Conservation (phyloP, 1,284 basidiomycete species). For the Cutaneotrichosporon curvatum region DNA sequence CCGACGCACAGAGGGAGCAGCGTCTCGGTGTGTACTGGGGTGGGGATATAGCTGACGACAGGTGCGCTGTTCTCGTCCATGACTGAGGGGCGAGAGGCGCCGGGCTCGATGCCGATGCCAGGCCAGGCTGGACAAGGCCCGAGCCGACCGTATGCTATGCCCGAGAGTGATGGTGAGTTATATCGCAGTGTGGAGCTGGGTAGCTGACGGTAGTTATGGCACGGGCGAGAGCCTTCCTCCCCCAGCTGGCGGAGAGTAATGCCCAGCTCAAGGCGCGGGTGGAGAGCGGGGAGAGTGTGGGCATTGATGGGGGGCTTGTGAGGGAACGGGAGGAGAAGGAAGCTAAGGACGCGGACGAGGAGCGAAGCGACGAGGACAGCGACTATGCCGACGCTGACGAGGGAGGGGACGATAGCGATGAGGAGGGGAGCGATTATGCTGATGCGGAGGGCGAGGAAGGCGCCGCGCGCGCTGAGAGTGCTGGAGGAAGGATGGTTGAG, state of each 20-base stretch:
- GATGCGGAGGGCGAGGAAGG: background rate
- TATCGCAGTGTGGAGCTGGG: background rate
- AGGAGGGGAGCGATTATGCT: background rate
- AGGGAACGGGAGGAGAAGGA: background rate
- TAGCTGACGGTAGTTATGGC: slow-evolving; percentile 23
- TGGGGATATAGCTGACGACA: slow-evolving; percentile 4
- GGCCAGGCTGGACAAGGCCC: too few species aligned
- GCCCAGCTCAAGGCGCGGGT: slow-evolving; percentile 23
- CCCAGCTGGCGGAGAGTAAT: slow-evolving; percentile 30
- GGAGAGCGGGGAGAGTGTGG: slow-evolving; percentile 23
- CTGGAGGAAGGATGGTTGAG: slow-evolving; percentile 2
- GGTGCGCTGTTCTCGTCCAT: slow-evolving; percentile 14
- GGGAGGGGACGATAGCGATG: background rate
- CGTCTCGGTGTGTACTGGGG: slow-evolving; percentile 6
- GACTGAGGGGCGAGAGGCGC: background rate
- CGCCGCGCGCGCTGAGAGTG: background rate
- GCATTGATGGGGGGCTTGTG: slow-evolving; percentile 26
- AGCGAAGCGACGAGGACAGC: background rate
- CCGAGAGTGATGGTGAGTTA: slow-evolving; percentile 15
- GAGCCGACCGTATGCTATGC: slow-evolving; percentile 6
- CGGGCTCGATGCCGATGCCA: too few species aligned
- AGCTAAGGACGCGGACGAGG: background rate
- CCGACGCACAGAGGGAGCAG: slow-evolving; percentile 5
- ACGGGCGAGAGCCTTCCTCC: slow-evolving; percentile 35
- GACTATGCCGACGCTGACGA: background rate